phyloP scores from a whole-genome alignment of 305 asterid genomes.

The Fraxinus baroniana region DNA sequence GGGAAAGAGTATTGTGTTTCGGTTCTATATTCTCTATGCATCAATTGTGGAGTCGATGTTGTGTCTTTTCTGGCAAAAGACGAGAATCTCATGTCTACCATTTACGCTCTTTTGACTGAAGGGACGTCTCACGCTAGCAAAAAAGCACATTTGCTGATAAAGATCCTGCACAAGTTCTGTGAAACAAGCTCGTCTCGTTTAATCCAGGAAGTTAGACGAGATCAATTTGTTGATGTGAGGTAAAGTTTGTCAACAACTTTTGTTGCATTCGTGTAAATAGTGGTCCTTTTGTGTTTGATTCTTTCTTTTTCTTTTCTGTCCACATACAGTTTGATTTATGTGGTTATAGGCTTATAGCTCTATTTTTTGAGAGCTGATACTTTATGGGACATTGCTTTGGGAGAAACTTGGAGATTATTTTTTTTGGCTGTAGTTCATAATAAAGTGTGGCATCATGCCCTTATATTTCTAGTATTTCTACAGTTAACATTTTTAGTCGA shows the following conservation, averaged over 20 bases:
- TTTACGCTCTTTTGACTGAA: constrained; percentile 52
- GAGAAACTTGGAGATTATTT: not conserved
- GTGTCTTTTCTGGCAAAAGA: constrained; percentile 47
- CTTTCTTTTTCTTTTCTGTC: not conserved
- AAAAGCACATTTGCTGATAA: constrained; percentile 56
- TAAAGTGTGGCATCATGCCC: not conserved
- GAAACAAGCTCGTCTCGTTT: constrained; percentile 43
- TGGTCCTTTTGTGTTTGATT: not conserved
- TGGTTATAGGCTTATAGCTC: not conserved
- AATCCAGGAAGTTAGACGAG: constrained; percentile 36
- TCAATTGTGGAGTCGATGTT: constrained; percentile 55
- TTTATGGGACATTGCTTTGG: not conserved
- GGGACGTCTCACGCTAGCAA: constrained; percentile 61
- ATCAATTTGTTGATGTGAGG: constrained; percentile 46
- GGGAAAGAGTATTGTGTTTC: constrained; percentile 70
- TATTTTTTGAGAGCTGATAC: not conserved
- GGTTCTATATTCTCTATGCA: constrained; percentile 50
- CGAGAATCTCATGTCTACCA: constrained; percentile 45
- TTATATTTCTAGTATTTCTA: not conserved
- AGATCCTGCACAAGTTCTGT: constrained; percentile 52
- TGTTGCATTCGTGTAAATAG: not conserved
- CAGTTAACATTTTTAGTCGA: not conserved
- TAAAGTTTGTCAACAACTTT: constrained; percentile 15
- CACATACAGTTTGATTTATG: not conserved
- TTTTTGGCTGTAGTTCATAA: not conserved